Base-by-base conservation (phyloP, 768 basidiomycete species). In the Leccinum disarticulatum region DNA sequence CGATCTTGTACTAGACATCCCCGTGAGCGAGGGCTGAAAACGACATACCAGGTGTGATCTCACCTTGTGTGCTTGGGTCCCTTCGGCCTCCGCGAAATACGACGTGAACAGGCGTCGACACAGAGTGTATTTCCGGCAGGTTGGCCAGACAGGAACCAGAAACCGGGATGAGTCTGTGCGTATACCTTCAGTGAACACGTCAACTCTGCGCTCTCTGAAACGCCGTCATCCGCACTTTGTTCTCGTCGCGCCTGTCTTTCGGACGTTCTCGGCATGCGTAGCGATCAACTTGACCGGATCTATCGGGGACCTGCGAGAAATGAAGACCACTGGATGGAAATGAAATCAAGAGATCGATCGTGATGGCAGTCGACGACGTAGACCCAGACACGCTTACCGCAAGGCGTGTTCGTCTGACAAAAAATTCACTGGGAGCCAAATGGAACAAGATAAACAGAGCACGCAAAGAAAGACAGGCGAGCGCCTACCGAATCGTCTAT, bases 301-400 rank as follows among this genome's bases (percentile, higher is more conserved):
- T 25, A 92, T 79, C 0, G 91, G 91, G 1, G 85, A 77, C 71
- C 83, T 88, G 71, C 89, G 92, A 10, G 90, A 87, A 48, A 94
- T 87, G 70, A 91, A 92, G 28, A 91, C 75, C 14, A 92, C 91
- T 93, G 7, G 43, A 35, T 17, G 35, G 57, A 25, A 36, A 62
- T 33, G 65, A 54, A 22, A 13, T 36, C 30, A 30, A 1, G n/a
- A 46, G n/a, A 46, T 43, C n/a, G n/a, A 46, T 43, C 41, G 7
- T 19, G n/a, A 19, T 43, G n/a, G 43, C 4, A 46, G 2, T 43
- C 19, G 22, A 22, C 22, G 36, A 55, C 52, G 48, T 36, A 58
- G 27, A 57, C 56, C 7, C 43, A 13, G 30, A 27, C 13, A 15
- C 5, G 47, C 56, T 38, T 70, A 93, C 91, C 85, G 58, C 91